These are phyloP conservation scores for Solanum etuberosum DNA, from an alignment of 257 asterid species.

Conservation along the genomic window DNA sequence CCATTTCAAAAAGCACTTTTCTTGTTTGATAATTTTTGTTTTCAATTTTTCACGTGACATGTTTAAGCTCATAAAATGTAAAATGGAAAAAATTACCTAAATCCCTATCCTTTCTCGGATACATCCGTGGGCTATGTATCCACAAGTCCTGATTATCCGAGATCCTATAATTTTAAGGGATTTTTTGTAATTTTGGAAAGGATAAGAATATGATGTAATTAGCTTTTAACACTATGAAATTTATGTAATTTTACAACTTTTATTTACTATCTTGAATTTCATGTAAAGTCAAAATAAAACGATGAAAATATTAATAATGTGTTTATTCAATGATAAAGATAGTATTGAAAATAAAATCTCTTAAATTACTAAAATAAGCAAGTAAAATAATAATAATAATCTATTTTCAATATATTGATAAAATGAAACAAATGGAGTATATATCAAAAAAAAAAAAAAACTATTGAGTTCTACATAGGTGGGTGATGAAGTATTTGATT, in stretches of 20 bases:
- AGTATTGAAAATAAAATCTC: not conserved
- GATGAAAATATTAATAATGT: not conserved
- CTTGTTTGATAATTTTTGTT: not conserved
- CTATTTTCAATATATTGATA: too few relatives aligned
- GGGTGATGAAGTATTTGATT: not conserved
- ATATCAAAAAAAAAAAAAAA: too few relatives aligned
- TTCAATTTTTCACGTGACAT: too few relatives aligned
- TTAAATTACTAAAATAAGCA: too few relatives aligned
- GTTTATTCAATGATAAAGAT: not conserved
- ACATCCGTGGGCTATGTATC: not conserved
- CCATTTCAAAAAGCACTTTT: not conserved
- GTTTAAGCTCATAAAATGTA: not conserved
- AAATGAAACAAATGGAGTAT: not conserved
- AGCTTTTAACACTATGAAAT: not conserved
- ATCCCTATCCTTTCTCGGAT: too few relatives aligned
- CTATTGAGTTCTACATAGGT: not conserved
- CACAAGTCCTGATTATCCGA: fast-evolving
- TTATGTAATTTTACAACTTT: too few relatives aligned
- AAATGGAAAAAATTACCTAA: not conserved
- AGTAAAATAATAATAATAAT: too few relatives aligned
- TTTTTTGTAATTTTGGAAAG: too few relatives aligned
- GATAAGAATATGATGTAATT: too few relatives aligned
- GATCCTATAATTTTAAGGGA: too few relatives aligned
- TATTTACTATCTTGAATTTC: too few relatives aligned
- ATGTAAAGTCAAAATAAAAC: too few relatives aligned